Base-by-base conservation (phyloP, 352 stramenopile species). In the Pythium aristosporum region DNA sequence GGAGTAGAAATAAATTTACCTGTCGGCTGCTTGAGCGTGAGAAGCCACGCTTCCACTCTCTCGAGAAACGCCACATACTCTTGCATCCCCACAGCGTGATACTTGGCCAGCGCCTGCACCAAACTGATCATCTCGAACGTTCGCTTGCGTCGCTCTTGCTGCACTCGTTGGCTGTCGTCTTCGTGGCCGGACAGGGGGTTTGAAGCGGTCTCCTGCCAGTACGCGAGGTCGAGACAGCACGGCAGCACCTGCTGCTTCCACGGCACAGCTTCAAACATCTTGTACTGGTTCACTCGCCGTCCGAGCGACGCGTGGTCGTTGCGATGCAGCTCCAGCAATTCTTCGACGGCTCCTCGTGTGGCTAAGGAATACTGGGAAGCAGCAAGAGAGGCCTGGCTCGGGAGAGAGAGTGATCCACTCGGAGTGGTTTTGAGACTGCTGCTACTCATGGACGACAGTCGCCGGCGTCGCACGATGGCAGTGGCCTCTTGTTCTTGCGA, bases 171-270 rank as follows among this genome's bases (percentile, higher is more conserved):
- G 11, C 11, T 42, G 10, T 42, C 37, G 10, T 42, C 37, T 42
- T 42, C 37, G 2, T 12, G 10, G 37, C 37, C 37, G 10, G 11
- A 42, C 37, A 18, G 37, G 0, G 37, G 37, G 37, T 2, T 42
- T 6, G 37, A 16, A 42, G 11, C 37, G 0, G 37, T 42, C 37
- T 42, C 11, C 15, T 39, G 39, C 58, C 37, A 65, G 41, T 52
- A 58, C 15, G 23, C 20, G 21, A 79, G 21, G 23, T 77, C 69
- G 5, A 82, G 55, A 41, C 66, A 75, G 39, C 72, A 82, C 13
- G 74, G 74, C 1, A 82, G 39, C 6, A 82, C 57, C 15, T 77
- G 60, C 13, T 65, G 43, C 59, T 72, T 78, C 74, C 74, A 82
- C 32, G 63, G 53, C 48, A 70, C 49, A 3, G 56, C 43, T 36